Evolutionary conservation across 192 early-diverging fungal species (phyloP), one percentile per base, ranked within the genome.

Genomic region (Coemansia furcata): DNA sequence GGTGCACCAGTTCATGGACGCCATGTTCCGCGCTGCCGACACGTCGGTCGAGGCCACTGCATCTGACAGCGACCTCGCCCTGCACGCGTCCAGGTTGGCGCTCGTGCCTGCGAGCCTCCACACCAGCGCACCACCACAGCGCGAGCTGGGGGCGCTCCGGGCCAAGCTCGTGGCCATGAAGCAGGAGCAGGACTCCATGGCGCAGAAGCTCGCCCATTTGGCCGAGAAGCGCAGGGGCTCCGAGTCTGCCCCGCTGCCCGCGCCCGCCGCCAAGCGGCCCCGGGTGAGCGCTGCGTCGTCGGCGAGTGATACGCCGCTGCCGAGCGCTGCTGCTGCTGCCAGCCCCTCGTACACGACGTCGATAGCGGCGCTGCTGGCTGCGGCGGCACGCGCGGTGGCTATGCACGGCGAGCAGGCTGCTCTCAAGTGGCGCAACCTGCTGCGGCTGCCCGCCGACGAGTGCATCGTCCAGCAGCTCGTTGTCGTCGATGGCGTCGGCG

Each of bases 101-200:
- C 8, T 54, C 15, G 50, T 54, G 26, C 50, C 50, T 30, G 26
- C 26, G 12, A 30, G 50, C 26, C 29, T 29, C 10, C 26, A 23
- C 11, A 4, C 50, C 12, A 54, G 29, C 23, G 50, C 29, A 6
- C 50, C 50, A 14, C 50, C 50, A 4, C 50, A 63, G 61, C 61
- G 47, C 5, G 32, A 64, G 37, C 14, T 71, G 1, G 68, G 32
- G 19, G 38, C 4, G 50, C 55, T 77, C 35, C 46, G 63, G 15
- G 39, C 66, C 36, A 77, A 72, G 50, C 54, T 77, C 8, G 66
- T 55, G n/a, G 46, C 60, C 8, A 66, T 77, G 76, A 62, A 72
- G 50, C 50, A 61, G 11, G 66, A 63, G 40, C 76, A 77, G 55
- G 54, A 11, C 35, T 61, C 37, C 0, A 42, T 65, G 26, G 55